Percentiles rank a stretch among this genome's conserved stretches.
These are phyloP conservation scores for Crassisporium funariophilum DNA, from an alignment of 768 basidiomycete genomes.

Conservation along the genomic window DNA sequence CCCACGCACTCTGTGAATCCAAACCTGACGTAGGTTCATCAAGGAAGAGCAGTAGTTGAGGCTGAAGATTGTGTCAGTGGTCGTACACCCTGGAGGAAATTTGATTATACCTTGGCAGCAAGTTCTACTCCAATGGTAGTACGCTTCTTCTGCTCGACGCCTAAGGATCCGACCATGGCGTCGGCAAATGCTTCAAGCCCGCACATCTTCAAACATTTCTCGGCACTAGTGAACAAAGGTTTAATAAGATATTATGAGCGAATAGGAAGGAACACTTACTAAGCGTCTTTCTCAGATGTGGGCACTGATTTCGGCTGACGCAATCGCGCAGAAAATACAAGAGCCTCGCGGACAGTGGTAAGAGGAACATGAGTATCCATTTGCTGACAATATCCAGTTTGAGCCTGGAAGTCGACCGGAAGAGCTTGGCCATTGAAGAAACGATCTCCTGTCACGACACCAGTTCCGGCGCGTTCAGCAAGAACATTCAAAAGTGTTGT, in stretches of 20 bases:
- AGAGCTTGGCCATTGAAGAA: constrained; percentile 55
- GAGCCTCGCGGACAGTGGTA: constrained; percentile 77
- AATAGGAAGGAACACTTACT: constrained; percentile 45
- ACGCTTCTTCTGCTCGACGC: constrained; percentile 73
- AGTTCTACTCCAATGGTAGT: constrained; percentile 87
- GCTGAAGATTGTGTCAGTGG: too few species aligned
- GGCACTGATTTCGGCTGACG: constrained; percentile 72
- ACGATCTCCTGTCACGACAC: constrained; percentile 50
- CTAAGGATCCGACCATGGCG: constrained; percentile 62
- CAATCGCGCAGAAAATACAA: constrained; percentile 77
- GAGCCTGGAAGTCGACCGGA: constrained; percentile 60
- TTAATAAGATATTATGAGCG: not conserved
- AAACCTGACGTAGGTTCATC: constrained; percentile 90
- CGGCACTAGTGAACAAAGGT: constrained; percentile 30
- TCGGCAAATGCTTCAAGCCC: constrained; percentile 61
- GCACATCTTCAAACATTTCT: constrained; percentile 57
- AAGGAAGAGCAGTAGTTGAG: constrained; percentile 77
- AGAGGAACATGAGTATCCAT: constrained; percentile 76
- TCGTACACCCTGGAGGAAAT: not conserved
- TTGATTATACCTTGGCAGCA: constrained; percentile 72
- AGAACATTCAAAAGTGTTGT: constrained; percentile 62
- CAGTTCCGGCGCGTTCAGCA: constrained; percentile 47
- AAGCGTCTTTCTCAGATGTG: constrained; percentile 70
- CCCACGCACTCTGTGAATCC: constrained; percentile 86
- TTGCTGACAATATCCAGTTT: constrained; percentile 85